Evolutionary conservation across 2,329 filamentous ascomycete species (phyloP), one percentile per base, ranked within the genome.

Genomic region (Westerdykella sp.): DNA sequence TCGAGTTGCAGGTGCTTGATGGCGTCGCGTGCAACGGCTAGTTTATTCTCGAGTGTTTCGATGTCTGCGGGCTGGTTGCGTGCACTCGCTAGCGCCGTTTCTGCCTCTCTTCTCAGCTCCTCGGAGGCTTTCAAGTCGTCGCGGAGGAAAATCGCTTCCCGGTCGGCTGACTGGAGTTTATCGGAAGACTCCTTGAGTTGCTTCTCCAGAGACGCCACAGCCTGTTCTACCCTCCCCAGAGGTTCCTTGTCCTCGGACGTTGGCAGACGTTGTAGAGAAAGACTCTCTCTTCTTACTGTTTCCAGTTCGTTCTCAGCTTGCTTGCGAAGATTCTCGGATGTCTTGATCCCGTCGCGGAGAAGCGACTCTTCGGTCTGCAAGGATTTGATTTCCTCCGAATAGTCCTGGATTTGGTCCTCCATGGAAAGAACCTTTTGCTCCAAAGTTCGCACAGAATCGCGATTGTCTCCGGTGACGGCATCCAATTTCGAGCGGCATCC

Each of bases 271-370:
- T 41, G 9, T 40, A 41, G 10, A 61, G 21, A 14, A 57, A 54
- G n/a, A 41, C 15, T 43, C 47, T 31, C 6, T 51, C 50, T 2
- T 39, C 41, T n/a, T 43, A 28, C 25, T 9, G 11, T 12, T 10
- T 28, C 41, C n/a, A 63, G 32, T 13, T 57, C 57, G 21, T 53
- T 42, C 34, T 64, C 57, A 0, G 47, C 52, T 7, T 52, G 45
- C n/a, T 48, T 47, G 34, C 49, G 60, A 18, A 52, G 43, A 6
- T 41, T 40, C 32, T 59, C 44, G 3, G 56, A 51, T 14, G 54
- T 44, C 9, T 54, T 50, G 11, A 65, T 40, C 16, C 61, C 53
- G 12, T 56, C 52, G 10, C 52, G 55, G 12, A 66, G 48, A 15
- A 48, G 39, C 15, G 52, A 50, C 3, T 60, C 55, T 14, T 57